Evolutionary conservation across 306 rosid genomes (phyloP).

Genomic region (Sechiopsis laciniata): DNA sequence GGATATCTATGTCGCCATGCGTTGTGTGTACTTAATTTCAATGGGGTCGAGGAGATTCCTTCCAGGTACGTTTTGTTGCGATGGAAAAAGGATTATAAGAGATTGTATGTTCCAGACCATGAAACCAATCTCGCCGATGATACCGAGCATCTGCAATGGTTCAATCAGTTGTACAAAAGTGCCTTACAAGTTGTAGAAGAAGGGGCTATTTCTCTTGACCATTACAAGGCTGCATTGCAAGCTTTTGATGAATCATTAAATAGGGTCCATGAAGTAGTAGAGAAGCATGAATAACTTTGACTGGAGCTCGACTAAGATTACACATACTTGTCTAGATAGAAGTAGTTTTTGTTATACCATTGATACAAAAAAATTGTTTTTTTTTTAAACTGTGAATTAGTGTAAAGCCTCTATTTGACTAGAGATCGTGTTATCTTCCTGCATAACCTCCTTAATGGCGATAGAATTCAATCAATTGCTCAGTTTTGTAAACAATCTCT

Average conservation of each 20-base stretch:
- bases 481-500: no score
- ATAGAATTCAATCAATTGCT: no score
- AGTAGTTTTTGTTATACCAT: slow-evolving; percentile 14
- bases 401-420: slow-evolving; percentile 4
- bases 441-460: no score
- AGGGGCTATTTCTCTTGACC: slow-evolving; percentile 68
- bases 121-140: slow-evolving; percentile 31
- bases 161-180: slow-evolving; percentile 57
- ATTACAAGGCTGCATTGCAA: slow-evolving; percentile 67
- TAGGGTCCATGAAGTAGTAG: slow-evolving; percentile 68
- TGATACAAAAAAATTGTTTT: background rate
- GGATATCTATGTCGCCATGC: slow-evolving; percentile 92
- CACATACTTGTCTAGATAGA: background rate
- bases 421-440: no score
- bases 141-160: slow-evolving; percentile 52
- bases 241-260: slow-evolving; percentile 68
- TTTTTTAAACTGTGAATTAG: slow-evolving; percentile 8
- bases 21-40: slow-evolving; percentile 73
- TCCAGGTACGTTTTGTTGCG: slow-evolving; percentile 54
- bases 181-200: slow-evolving; percentile 88
- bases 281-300: slow-evolving; percentile 29
- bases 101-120: slow-evolving; percentile 47
- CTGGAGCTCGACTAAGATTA: background rate
- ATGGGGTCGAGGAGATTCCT: slow-evolving; percentile 91
- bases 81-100: slow-evolving; percentile 93